Evolutionary conservation across 106 monocot species (phyloP), one percentile per base, ranked within the genome.

Genomic region (Phalaenopsis aphrodite): DNA sequence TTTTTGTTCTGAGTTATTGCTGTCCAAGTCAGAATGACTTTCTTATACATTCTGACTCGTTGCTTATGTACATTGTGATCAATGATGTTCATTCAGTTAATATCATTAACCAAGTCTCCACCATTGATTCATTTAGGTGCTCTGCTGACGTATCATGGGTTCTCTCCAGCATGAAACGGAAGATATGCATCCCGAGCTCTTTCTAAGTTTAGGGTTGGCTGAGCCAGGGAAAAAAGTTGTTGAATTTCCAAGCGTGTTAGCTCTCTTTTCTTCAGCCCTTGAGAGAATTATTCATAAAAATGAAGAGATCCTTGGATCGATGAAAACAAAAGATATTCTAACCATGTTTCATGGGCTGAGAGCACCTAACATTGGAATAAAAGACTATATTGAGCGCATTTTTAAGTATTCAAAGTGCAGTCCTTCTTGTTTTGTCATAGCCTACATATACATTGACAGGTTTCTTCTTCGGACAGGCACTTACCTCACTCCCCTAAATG

Each of bases 371-470:
- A 83, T 94, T 19, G 83, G 79, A 75, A 91, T 94, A 48, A 74
- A 78, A 37, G 56, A 46, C 36, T 94, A 94, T 61, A 75, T 85
- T 19, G 89, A 91, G 64, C 91, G 94, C 48, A 91, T 94, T 39
- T 91, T 86, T 81, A 94, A 88, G 83, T 94, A 94, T 57, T 80
- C 94, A 52, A 86, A 85, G 78, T 94, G 94, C 79, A 94, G 94
- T 75, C 91, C 91, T 7, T 91, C 91, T 5, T 94, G 94, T 82
- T 94, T 94, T 80, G 80, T 91, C 24, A 83, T 94, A 72, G 91
- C 87, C 16, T 83, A 88, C 7, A 82, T 94, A 42, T 94, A 94
- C 78, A 85, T 94, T 10, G 91, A 94, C 72, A 85, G 88, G 81
- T 91, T 84, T 55, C 87, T 94, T 61, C 79, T 84, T 79, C 89